Conservation (phyloP, 805 yeast species). For the Pichia phayaonensis region DNA sequence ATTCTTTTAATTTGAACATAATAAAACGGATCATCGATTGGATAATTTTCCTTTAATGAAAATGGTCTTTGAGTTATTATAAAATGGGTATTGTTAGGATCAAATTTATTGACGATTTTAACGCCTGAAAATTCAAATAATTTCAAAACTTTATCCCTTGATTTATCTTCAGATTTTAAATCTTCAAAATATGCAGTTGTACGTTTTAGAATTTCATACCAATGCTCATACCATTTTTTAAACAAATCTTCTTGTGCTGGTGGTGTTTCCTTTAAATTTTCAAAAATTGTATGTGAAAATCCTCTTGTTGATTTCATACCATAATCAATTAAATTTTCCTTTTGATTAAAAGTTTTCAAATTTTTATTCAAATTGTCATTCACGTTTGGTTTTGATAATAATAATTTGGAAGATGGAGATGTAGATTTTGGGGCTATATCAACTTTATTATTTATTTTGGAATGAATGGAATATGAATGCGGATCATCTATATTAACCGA, state of each 20-base stretch:
- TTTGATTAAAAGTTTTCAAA: slow-evolving; percentile 1
- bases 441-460: not conserved
- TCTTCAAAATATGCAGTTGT: slow-evolving; percentile 42
- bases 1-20: slow-evolving; percentile 38
- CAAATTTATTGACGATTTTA: slow-evolving; percentile 37
- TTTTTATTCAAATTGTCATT: not conserved
- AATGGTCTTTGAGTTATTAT: slow-evolving; percentile 41
- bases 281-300: slow-evolving; percentile 22
- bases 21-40: slow-evolving; percentile 39
- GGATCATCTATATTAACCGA: not conserved
- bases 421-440: not conserved
- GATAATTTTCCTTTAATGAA: slow-evolving; percentile 30
- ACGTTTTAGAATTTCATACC: slow-evolving; percentile 43
- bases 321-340: slow-evolving; percentile 3
- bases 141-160: slow-evolving; percentile 35
- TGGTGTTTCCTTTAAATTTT: slow-evolving; percentile 30
- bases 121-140: slow-evolving; percentile 44
- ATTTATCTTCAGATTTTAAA: slow-evolving; percentile 31
- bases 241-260: slow-evolving; percentile 31
- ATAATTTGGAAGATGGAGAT: not conserved
- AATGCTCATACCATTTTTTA: slow-evolving; percentile 42
- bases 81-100: slow-evolving; percentile 35
- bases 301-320: slow-evolving; percentile 10
- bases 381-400: not conserved
- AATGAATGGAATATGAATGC: not conserved